Evolutionary conservation across 345 rosid genomes (phyloP).

Genomic region (Syzygium grande): DNA sequence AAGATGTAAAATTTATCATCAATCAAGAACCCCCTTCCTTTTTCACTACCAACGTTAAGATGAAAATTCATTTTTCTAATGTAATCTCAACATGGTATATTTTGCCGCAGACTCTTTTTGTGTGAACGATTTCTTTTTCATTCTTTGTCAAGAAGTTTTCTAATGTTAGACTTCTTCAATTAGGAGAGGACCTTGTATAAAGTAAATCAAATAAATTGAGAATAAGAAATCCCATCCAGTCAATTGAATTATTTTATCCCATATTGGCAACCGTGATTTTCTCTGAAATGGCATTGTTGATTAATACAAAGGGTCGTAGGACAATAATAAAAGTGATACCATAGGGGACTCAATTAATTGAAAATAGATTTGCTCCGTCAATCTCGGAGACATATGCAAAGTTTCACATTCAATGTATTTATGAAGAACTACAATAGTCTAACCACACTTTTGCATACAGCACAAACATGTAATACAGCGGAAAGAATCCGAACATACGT

Average conservation of each 20-base stretch:
- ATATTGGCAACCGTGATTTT: neutral
- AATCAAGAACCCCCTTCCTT: no score
- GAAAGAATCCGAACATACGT: neutral
- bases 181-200: neutral
- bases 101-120: neutral
- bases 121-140: no score
- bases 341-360: neutral
- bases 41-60: neutral
- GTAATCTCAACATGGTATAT: neutral
- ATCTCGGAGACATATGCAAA: neutral
- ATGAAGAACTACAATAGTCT: neutral
- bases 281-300: neutral
- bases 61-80: neutral
- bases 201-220: neutral
- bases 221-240: neutral
- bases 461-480: neutral
- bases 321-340: neutral
- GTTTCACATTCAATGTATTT: neutral
- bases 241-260: neutral
- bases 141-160: neutral
- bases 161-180: neutral
- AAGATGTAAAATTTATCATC: no score
- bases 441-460: neutral
- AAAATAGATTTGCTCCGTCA: neutral
- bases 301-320: neutral